Evolutionary conservation across 2,329 filamentous ascomycete species (phyloP).

Genomic region (Cercospora citrullina): DNA sequence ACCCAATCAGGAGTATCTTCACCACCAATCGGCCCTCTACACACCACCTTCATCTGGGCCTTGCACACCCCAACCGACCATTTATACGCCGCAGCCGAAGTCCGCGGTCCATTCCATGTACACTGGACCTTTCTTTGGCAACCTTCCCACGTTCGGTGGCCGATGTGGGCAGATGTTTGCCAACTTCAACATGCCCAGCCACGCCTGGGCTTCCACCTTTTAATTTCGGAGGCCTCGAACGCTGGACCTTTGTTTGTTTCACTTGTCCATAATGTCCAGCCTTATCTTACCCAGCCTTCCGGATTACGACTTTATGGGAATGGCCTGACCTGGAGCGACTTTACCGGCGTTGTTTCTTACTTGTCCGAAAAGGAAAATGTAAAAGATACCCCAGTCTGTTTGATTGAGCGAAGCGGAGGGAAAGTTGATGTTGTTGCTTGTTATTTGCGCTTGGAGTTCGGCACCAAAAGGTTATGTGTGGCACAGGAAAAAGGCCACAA

Average conservation of each 20-base stretch:
- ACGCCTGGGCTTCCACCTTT: constrained; percentile 27
- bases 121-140: constrained; percentile 26
- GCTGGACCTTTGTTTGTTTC: constrained; percentile 6
- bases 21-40: constrained; percentile 18
- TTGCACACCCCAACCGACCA: constrained; percentile 32
- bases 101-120: constrained; percentile 23
- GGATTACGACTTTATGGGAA: background rate
- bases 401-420: constrained; percentile 16
- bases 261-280: constrained; percentile 21
- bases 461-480: constrained; percentile 13
- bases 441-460: constrained; percentile 14
- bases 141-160: constrained; percentile 24
- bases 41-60: constrained; percentile 32
- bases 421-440: background rate
- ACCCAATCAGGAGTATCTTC: constrained; percentile 16
- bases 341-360: constrained; percentile 16
- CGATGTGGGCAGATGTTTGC: constrained; percentile 33
- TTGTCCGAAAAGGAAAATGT: constrained; percentile 20
- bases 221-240: constrained; percentile 6
- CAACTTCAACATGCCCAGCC: constrained; percentile 30
- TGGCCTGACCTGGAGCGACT: background rate
- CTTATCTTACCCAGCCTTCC: background rate
- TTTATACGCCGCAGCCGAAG: constrained; percentile 32
- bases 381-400: constrained; percentile 30
- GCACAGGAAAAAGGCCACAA: constrained; percentile 18